Evolutionary conservation across 371 early-diverging fungal genomes (phyloP).

Genomic region (Zychaea mexicana): DNA sequence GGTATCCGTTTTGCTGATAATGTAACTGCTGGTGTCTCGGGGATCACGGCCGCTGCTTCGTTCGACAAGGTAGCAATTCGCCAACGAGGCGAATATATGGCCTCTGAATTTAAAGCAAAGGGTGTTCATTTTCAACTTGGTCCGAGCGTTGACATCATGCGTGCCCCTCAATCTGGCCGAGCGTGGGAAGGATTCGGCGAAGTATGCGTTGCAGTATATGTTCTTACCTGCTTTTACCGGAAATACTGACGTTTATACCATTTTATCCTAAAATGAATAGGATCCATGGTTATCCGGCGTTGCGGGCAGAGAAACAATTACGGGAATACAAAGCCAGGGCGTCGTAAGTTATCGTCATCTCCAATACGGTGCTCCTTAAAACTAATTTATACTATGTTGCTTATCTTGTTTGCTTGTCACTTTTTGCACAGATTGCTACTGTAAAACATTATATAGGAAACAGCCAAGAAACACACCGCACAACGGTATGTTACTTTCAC

Average conservation of each 20-base stretch:
- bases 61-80: constrained; percentile 50
- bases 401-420: too few species aligned
- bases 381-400: neutral
- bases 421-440: constrained; percentile 38
- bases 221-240: too few species aligned
- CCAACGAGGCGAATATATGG: constrained; percentile 54
- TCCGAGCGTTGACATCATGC: constrained; percentile 51
- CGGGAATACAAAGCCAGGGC: constrained; percentile 40
- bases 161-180: constrained; percentile 52
- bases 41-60: constrained; percentile 57
- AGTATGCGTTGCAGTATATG: neutral
- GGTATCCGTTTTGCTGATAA: constrained; percentile 45
- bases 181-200: constrained; percentile 66
- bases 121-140: constrained; percentile 56
- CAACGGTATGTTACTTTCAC: constrained; percentile 7
- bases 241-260: too few species aligned
- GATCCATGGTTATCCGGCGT: constrained; percentile 58
- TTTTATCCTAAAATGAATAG: neutral
- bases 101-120: constrained; percentile 49
- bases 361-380: too few species aligned
- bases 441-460: constrained; percentile 58
- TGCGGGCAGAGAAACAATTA: constrained; percentile 26
- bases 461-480: constrained; percentile 48
- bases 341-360: constrained; percentile 27
- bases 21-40: constrained; percentile 53